These are phyloP conservation scores for Syncephalis plumigaleata DNA, from an alignment of 371 early-diverging fungal genomes.

Conservation along the genomic window DNA sequence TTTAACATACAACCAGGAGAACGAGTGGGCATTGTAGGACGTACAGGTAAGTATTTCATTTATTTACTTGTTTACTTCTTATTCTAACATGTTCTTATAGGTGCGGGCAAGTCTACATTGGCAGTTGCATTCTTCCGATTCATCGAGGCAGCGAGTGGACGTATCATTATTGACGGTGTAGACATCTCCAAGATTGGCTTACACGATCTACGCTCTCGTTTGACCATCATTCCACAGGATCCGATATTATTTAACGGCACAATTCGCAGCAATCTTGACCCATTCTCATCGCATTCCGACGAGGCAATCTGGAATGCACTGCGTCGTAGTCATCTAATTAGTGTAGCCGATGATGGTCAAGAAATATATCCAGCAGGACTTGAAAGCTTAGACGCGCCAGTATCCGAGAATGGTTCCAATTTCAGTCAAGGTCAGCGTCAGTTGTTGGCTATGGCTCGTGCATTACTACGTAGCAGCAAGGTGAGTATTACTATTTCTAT, in stretches of 20 bases:
- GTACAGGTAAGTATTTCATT: conserved; percentile 14
- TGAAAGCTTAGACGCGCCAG: conserved; percentile 22
- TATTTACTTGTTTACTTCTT: neutral
- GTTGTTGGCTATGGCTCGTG: conserved; percentile 60
- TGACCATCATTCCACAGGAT: conserved; percentile 62
- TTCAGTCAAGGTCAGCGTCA: conserved; percentile 71
- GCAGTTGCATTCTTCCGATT: conserved; percentile 48
- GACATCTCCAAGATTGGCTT: conserved; percentile 44
- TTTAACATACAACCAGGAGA: conserved; percentile 27
- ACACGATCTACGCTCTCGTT: conserved; percentile 32
- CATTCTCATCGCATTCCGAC: conserved; percentile 35
- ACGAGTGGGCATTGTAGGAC: conserved; percentile 44
- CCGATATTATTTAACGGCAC: conserved; percentile 45
- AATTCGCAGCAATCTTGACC: conserved; percentile 46
- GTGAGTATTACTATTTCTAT: conserved; percentile 45
- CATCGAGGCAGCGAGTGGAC: conserved; percentile 38
- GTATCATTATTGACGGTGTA: conserved; percentile 43
- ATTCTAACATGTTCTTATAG: conserved; percentile 4
- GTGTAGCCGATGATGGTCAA: conserved; percentile 5
- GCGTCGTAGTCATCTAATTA: conserved; percentile 21
- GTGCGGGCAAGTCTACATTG: conserved; percentile 53
- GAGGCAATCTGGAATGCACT: conserved; percentile 48
- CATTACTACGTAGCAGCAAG: conserved; percentile 39
- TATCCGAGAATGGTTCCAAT: conserved; percentile 49
- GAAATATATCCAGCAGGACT: neutral